Evolutionary conservation across 768 basidiomycete genomes (phyloP).

Genomic region (Candolleomyces eurysporus): DNA sequence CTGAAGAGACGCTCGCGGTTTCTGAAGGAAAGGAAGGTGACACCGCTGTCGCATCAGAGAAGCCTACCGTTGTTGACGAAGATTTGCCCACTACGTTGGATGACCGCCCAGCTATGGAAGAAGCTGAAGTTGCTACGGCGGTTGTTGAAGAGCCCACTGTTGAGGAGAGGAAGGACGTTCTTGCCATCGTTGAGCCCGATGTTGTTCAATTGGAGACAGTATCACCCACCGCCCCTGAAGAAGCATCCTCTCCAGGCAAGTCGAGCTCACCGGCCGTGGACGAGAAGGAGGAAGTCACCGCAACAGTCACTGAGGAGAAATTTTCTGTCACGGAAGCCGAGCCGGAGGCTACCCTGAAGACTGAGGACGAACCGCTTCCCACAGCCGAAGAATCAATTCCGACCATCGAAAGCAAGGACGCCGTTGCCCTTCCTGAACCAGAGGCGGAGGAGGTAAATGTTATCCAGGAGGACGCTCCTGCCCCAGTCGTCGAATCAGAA

Average conservation of each 20-base stretch:
- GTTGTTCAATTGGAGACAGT: neutral
- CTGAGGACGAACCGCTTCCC: neutral
- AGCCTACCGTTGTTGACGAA: neutral
- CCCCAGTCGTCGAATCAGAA: no score
- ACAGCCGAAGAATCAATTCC: neutral
- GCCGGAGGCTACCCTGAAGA: neutral
- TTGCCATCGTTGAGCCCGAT: conserved; percentile 8
- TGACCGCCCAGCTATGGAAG: conserved; percentile 1
- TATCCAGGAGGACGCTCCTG: neutral
- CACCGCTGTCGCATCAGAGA: neutral
- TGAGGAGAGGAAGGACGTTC: neutral
- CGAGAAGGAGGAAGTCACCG: neutral
- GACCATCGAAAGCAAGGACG: neutral
- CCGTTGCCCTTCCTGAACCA: no score
- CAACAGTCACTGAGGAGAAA: neutral
- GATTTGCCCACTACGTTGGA: conserved; percentile 2
- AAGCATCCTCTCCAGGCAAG: neutral
- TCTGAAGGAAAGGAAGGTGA: neutral
- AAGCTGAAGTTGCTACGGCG: conserved; percentile 7
- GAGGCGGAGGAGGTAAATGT: neutral
- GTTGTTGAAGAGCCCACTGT: neutral
- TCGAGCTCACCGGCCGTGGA: neutral
- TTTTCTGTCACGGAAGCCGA: neutral
- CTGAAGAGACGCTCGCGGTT: neutral
- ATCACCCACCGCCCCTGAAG: neutral